Conservation (phyloP, 148 eudicot species). For the Arbutus unedo region DNA sequence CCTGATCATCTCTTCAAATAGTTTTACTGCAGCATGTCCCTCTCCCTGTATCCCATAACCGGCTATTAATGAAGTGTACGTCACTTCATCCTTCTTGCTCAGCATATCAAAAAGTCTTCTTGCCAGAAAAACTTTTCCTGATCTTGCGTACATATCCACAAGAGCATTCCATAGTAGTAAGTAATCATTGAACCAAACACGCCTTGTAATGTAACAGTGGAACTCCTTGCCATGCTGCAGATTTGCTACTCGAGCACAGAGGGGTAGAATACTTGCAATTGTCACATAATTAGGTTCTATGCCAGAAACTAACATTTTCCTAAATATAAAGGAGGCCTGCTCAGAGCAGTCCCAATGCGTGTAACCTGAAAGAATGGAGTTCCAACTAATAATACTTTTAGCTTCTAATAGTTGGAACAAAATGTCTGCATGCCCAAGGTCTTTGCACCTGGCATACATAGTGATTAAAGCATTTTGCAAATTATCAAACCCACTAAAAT, state of each 20-base stretch:
- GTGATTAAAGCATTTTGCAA: slow-evolving; percentile 71
- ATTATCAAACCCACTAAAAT: slow-evolving; percentile 44
- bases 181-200: slow-evolving; percentile 37
- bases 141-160: slow-evolving; percentile 74
- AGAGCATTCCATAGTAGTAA: slow-evolving; percentile 63
- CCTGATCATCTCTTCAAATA: slow-evolving; percentile 65
- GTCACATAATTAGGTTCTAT: slow-evolving; percentile 71
- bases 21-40: slow-evolving; percentile 52
- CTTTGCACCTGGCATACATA: slow-evolving; percentile 72
- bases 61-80: slow-evolving; percentile 75
- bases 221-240: slow-evolving; percentile 77
- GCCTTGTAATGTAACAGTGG: slow-evolving; percentile 65
- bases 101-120: slow-evolving; percentile 53
- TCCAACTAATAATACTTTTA: slow-evolving; percentile 68
- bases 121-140: slow-evolving; percentile 54
- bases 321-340: slow-evolving; percentile 67
- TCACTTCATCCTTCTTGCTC: slow-evolving; percentile 50
- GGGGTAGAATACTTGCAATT: slow-evolving; percentile 65
- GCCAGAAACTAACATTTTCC: slow-evolving; percentile 64
- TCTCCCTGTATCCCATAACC: slow-evolving; percentile 74
- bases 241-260: slow-evolving; percentile 68
- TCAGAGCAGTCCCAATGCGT: slow-evolving; percentile 51
- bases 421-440: slow-evolving; percentile 56
- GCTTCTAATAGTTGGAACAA: slow-evolving; percentile 47
- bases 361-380: slow-evolving; percentile 76